Evolutionary conservation across 1,284 basidiomycete species (phyloP).

Genomic region (Ustanciosporium gigantosporum): DNA sequence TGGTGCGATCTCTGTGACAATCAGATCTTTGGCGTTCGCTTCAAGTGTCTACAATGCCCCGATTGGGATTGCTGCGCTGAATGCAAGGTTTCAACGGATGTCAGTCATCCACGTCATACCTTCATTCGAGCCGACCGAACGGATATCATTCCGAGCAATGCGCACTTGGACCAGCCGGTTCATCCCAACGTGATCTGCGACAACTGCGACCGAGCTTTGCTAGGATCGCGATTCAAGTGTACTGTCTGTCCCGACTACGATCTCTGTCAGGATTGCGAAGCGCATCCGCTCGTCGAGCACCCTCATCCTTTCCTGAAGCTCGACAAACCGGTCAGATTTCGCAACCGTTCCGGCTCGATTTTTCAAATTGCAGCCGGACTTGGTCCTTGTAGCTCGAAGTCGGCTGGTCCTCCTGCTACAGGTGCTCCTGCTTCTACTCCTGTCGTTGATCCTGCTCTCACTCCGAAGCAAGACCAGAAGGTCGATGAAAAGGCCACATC

Average conservation of each 20-base stretch:
- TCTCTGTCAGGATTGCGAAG: slow-evolving; percentile 28
- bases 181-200: slow-evolving; percentile 25
- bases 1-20: slow-evolving; percentile 12
- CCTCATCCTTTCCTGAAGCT: slow-evolving; percentile 37
- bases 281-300: slow-evolving; percentile 13
- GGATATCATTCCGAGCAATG: slow-evolving; percentile 2
- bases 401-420: no score
- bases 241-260: slow-evolving; percentile 25
- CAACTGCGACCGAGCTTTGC: slow-evolving; percentile 7
- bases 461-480: no score
- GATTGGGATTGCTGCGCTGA: slow-evolving; percentile 32
- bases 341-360: no score
- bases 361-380: no score
- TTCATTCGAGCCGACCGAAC: slow-evolving; percentile 6
- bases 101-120: slow-evolving; percentile 27
- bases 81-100: slow-evolving; percentile 2
- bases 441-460: no score
- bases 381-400: no score
- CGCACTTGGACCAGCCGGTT: not conserved
- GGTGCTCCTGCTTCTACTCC: no score
- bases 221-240: slow-evolving; percentile 35
- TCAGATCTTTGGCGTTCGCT: slow-evolving; percentile 3
- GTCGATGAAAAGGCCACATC: no score
- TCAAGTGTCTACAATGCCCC: slow-evolving; percentile 26
- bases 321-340: slow-evolving; percentile 5